A percentile compares a stretch with the other conserved stretches of the same genome.
Evolutionary conservation across 495 filamentous ascomycete species (phyloP).

Genomic region (Penicillium salamii): DNA sequence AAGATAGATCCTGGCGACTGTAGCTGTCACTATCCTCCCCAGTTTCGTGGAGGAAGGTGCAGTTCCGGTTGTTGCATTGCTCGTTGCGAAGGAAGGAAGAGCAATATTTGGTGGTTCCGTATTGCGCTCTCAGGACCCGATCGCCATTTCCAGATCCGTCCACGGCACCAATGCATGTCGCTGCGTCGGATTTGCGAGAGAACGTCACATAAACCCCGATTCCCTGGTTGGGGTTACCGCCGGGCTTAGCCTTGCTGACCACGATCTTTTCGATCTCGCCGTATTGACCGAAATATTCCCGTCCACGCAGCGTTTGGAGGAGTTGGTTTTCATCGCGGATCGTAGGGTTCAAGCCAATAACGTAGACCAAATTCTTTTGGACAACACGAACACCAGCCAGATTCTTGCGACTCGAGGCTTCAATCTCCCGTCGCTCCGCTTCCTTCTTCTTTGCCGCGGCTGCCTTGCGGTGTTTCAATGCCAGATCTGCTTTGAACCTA

Average conservation of each 20-base stretch:
- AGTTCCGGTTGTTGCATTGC: constrained; percentile 87
- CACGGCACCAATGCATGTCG: constrained; percentile 83
- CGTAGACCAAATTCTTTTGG: constrained; percentile 98
- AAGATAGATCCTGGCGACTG: constrained; percentile 89
- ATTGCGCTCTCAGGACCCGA: constrained; percentile 81
- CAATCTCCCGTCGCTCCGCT: constrained; percentile 90
- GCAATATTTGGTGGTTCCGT: constrained; percentile 98
- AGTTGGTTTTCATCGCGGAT: constrained; percentile 85
- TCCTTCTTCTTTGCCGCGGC: constrained; percentile 91
- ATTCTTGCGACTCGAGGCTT: constrained; percentile 91
- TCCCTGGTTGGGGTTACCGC: constrained; percentile 68
- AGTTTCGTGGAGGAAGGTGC: constrained; percentile 96
- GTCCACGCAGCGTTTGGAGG: constrained; percentile 78
- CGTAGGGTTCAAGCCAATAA: constrained; percentile 87
- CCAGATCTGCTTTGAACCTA: constrained; percentile 80
- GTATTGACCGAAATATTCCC: constrained; percentile 96
- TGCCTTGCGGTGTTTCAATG: constrained; percentile 86
- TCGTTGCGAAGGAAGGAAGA: constrained; percentile 94
- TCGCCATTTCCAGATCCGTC: constrained; percentile 92
- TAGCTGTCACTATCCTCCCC: constrained; percentile 97
- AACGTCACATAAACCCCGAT: constrained; percentile 98
- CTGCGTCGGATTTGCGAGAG: constrained; percentile 80
- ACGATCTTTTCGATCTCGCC: constrained; percentile 98
- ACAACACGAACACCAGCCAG: constrained; percentile 91
- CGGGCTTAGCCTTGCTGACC: constrained; percentile 88